phyloP scores from a whole-genome alignment of 768 basidiomycete species.

The Xerocomus brunneocitrinus region DNA sequence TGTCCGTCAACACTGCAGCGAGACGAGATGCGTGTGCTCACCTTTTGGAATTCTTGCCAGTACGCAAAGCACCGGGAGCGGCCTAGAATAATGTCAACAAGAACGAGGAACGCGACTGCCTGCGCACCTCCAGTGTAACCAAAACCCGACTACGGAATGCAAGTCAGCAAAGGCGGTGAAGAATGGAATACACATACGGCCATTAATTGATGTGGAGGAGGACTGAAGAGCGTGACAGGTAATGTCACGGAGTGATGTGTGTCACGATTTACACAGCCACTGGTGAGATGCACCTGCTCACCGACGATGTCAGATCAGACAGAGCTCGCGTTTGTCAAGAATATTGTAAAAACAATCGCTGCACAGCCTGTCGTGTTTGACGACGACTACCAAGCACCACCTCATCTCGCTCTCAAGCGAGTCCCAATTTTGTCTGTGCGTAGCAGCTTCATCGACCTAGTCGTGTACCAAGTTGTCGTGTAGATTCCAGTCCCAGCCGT shows the following conservation, averaged over 20 bases:
- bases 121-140: constrained; percentile 57
- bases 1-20: constrained; percentile 6
- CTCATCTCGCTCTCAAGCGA: constrained; percentile 58
- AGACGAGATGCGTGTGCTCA: constrained; percentile 18
- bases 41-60: constrained; percentile 89
- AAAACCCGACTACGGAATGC: constrained; percentile 52
- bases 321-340: constrained; percentile 60
- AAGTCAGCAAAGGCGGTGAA: constrained; percentile 10
- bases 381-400: constrained; percentile 75
- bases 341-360: constrained; percentile 58
- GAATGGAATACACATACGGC: constrained; percentile 31
- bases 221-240: constrained; percentile 15
- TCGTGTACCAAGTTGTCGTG: constrained; percentile 9
- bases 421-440: constrained; percentile 68
- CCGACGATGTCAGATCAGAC: constrained; percentile 49
- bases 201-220: constrained; percentile 27
- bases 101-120: background rate
- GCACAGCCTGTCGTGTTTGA: constrained; percentile 63
- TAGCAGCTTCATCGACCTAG: background rate
- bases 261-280: constrained; percentile 24
- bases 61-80: constrained; percentile 83
- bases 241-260: constrained; percentile 18
- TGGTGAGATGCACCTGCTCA: background rate
- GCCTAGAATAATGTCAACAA: constrained; percentile 40
- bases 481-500: constrained; percentile 60